phyloP scores from a whole-genome alignment of 2,329 filamentous ascomycete genomes.

The Cordyceps farinosa region DNA sequence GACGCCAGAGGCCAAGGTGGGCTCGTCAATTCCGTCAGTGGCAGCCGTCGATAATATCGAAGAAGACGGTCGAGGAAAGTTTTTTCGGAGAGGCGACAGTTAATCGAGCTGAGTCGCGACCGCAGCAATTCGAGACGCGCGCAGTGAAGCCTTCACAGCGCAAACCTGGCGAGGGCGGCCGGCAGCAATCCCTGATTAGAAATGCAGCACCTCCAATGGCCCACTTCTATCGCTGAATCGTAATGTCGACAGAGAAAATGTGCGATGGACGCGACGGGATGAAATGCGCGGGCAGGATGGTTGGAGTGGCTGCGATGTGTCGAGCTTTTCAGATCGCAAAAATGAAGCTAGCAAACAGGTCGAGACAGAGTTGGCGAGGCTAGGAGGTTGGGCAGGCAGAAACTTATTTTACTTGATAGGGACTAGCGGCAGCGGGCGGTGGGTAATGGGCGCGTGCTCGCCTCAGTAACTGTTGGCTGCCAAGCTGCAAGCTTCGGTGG shows the following conservation, averaged over 20 bases:
- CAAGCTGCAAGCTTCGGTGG: not conserved
- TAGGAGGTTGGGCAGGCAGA: constrained; percentile 10
- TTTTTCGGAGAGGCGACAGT: not conserved
- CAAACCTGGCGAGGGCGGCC: not conserved
- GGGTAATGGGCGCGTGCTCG: not conserved
- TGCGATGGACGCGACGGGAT: not conserved
- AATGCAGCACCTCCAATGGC: not conserved
- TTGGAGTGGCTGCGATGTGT: not conserved
- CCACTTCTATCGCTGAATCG: not conserved
- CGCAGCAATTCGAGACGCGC: constrained; percentile 1
- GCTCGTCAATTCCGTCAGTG: not conserved
- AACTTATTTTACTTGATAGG: not conserved
- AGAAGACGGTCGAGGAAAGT: not conserved
- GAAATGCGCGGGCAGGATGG: not conserved
- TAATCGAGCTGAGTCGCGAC: constrained; percentile 24
- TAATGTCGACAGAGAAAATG: not conserved
- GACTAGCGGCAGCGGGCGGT: constrained; percentile 5
- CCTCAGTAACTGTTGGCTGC: no score
- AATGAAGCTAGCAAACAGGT: constrained; percentile 6
- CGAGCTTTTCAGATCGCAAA: constrained; percentile 5
- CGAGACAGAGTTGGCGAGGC: not conserved
- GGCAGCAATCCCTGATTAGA: not conserved
- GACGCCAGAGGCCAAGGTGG: no score
- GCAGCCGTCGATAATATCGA: not conserved
- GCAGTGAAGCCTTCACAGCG: not conserved